These are phyloP conservation scores for Euphorbia schlechtendalii DNA, from an alignment of 441 rosid species.

Conservation along the genomic window DNA sequence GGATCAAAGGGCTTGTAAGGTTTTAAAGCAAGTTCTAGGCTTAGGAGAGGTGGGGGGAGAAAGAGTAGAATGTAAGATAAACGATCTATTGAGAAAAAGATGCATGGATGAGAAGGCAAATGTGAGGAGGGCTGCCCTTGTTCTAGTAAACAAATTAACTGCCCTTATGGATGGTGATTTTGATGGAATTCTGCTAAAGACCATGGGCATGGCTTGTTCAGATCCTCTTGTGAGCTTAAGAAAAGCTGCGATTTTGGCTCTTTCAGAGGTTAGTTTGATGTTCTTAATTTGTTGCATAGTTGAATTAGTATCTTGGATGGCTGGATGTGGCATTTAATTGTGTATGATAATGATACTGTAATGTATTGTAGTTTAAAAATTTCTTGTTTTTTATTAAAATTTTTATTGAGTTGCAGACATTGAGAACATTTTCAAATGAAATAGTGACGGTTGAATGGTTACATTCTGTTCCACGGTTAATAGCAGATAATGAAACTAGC, in stretches of 20 bases:
- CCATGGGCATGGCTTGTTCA: conserved; percentile 81
- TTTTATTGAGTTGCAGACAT: conserved; percentile 39
- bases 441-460: conserved; percentile 70
- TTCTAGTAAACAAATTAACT: conserved; percentile 61
- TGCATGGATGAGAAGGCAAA: conserved; percentile 90
- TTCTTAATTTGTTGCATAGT: conserved; percentile 9
- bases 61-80: conserved; percentile 32
- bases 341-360: conserved; percentile 6
- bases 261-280: conserved; percentile 68
- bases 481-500: conserved; percentile 78
- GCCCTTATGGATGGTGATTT: conserved; percentile 57
- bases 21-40: conserved; percentile 53
- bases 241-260: conserved; percentile 81
- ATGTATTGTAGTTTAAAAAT: not conserved
- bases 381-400: conserved; percentile 15
- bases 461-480: conserved; percentile 77
- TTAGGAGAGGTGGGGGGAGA: conserved; percentile 22
- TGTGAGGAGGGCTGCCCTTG: conserved; percentile 75
- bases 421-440: conserved; percentile 55
- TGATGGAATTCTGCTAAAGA: conserved; percentile 64
- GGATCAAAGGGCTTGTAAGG: conserved; percentile 35
- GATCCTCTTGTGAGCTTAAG: conserved; percentile 92
- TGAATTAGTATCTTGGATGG: conserved; percentile 1
- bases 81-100: conserved; percentile 59
- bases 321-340: not conserved